A percentile compares a stretch with the other conserved stretches of the same genome.
Conservation (phyloP, 2,329 filamentous ascomycete species). For the Macrophomina tecta region DNA sequence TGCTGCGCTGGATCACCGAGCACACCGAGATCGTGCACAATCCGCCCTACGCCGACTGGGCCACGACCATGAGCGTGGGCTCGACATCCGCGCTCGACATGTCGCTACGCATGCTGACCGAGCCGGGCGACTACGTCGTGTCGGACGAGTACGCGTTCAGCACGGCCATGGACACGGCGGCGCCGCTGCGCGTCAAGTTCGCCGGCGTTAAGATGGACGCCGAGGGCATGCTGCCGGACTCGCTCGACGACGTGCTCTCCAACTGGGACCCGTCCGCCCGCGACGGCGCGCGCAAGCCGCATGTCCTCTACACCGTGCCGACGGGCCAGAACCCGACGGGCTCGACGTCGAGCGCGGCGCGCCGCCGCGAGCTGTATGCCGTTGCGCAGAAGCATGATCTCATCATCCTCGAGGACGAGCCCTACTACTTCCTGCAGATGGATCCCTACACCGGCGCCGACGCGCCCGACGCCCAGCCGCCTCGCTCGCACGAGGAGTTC, state of each 20-base stretch:
- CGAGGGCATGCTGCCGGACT: conserved; percentile 67
- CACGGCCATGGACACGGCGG: conserved; percentile 71
- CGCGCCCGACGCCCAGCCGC: conserved; percentile 56
- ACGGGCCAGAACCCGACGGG: conserved; percentile 93
- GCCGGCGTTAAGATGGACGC: conserved; percentile 69
- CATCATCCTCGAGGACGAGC: conserved; percentile 89
- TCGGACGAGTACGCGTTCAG: conserved; percentile 94
- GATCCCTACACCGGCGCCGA: conserved; percentile 69
- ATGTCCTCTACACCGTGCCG: conserved; percentile 73
- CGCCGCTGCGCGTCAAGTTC: conserved; percentile 66
- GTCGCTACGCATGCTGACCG: conserved; percentile 79
- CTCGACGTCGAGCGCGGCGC: conserved; percentile 73
- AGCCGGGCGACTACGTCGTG: conserved; percentile 76
- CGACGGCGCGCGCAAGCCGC: conserved; percentile 65
- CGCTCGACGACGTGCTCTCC: conserved; percentile 66
- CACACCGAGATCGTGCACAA: conserved; percentile 90
- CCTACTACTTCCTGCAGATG: conserved; percentile 94
- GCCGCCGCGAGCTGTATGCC: conserved; percentile 75
- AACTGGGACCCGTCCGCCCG: conserved; percentile 66
- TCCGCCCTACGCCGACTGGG: conserved; percentile 91
- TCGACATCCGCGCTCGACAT: conserved; percentile 88
- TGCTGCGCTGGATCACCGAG: conserved; percentile 90
- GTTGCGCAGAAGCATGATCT: conserved; percentile 84
- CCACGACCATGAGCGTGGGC: conserved; percentile 80
- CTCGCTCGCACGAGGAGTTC: conserved; percentile 72